Base-by-base conservation (phyloP, 2,329 filamentous ascomycete genomes). In the Zelopaecilomyces penicillatus region DNA sequence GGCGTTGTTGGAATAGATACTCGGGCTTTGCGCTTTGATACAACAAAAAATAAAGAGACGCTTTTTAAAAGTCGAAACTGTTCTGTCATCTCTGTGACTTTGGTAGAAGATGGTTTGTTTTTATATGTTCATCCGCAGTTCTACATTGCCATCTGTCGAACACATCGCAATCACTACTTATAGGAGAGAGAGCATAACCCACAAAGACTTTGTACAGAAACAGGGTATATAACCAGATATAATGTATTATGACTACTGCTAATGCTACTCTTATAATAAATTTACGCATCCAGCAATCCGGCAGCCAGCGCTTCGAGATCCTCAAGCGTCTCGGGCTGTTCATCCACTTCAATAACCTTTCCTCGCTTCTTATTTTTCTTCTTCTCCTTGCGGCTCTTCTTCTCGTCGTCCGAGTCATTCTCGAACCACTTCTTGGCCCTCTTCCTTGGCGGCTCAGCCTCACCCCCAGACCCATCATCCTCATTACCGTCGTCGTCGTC, bases 361-460 rank as follows among this genome's bases (percentile, higher is more conserved):
- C 73, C 68, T 44, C 68, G 68, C 58, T 66, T 69, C 57, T 65
- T 69, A 45, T 62, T 61, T 56, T 65, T 50, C 30, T 11, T 67
- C 59, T 66, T 70, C 43, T 50, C 59, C 53, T 65, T 67, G 54
- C 60, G 63, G 55, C 63, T 63, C 49, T 59, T 58, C 41, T 56
- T 56, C 41, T 59, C 59, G 40, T 64, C 65, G 60, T 87, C 86
- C 2, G 74, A 76, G 48, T 82, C 81, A 48, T 82, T 76, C 62
- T 88, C 73, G 67, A 88, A 88, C 83, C 83, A 87, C 65, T 88
- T 88, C 78, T 85, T 87, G 48, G 75, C 70, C 63, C 78, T 82
- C 73, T 67, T 66, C 56, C 64, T 67, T 12, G 74, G 71, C 40
- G 68, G 69, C 61, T 64, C 52, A 65, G 65, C 43, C 62, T 70